Base-by-base conservation (phyloP, 805 yeast genomes). In the Myxozyma vanderwaltii region DNA sequence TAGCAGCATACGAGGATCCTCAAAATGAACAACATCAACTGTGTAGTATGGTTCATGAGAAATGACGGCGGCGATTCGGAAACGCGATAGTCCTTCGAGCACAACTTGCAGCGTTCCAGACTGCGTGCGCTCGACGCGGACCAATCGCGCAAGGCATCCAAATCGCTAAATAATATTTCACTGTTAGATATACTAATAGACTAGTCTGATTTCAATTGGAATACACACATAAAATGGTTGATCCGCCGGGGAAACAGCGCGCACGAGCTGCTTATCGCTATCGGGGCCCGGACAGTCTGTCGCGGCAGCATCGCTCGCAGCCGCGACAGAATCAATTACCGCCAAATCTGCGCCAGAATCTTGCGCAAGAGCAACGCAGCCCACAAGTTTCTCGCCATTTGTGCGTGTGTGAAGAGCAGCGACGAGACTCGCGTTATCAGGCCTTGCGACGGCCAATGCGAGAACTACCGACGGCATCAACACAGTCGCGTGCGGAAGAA, bases 21-120 rank as follows among this genome's bases (percentile, higher is more conserved):
- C 41, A 52, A 12, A 46, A 29, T 51, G 48, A 19, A 15, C n/a
- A 19, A 40, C 49, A 17, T 13, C 8, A 24, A 27, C 56, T 31
- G 44, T 13, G 21, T 36, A 48, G 13, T 36, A 48, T 5, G 52
- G 52, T 6, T 36, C 43, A 3, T 12, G 15, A 13, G 49, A 43
- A 3, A 23, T 13, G 56, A 15, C 24, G 23, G 43, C 48, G 12
- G 48, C 33, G 13, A 26, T 13, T 6, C 49, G 39, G 46, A 67
- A 47, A 6, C 69, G 66, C 24, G 61, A 44, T 4, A 64, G 35
- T 29, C 69, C 69, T 50, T 67, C 69, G 31, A 67, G 38, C 4
- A 63, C 62, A 38, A 63, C 58, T 41, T 62, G 63, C 17, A 46
- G 56, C 27, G 43, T 48, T 12, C 56, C 57, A 13, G 61, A 29